Evolutionary conservation across 2,329 filamentous ascomycete species (phyloP).

Genomic region (Calycina herbarum): DNA sequence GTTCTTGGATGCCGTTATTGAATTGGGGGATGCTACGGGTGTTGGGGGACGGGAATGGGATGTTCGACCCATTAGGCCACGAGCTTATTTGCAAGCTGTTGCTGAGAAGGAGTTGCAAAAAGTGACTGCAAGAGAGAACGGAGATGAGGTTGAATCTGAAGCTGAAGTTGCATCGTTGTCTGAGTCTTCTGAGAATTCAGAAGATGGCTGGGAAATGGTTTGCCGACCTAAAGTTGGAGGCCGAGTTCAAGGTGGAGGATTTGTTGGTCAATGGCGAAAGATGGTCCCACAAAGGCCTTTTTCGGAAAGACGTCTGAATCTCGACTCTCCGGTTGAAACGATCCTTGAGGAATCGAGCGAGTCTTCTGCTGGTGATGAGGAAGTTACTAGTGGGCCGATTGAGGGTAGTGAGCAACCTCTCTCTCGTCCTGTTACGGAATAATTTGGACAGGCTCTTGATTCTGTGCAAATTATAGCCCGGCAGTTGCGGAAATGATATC

Average conservation of each 20-base stretch:
- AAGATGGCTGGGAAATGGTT: constrained; percentile 45
- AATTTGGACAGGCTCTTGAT: too few relatives aligned
- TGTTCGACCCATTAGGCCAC: constrained; percentile 49
- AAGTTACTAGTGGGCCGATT: too few relatives aligned
- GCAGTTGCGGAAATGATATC: neutral
- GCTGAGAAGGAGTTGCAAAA: constrained; percentile 9
- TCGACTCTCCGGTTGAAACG: neutral
- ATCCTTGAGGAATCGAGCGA: too few relatives aligned
- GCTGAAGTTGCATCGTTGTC: neutral
- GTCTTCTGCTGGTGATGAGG: too few relatives aligned
- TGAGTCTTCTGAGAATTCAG: constrained; percentile 5
- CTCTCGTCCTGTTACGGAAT: too few relatives aligned
- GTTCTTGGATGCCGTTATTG: constrained; percentile 58
- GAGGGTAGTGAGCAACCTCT: too few relatives aligned
- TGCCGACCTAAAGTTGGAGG: constrained; percentile 52
- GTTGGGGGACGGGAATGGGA: constrained; percentile 63
- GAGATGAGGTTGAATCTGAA: neutral
- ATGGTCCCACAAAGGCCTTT: neutral
- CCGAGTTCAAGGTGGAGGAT: constrained; percentile 49
- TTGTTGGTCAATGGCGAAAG: constrained; percentile 46
- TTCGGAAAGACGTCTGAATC: neutral
- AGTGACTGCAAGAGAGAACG: neutral
- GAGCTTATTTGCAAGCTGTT: constrained; percentile 30
- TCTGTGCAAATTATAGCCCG: neutral
- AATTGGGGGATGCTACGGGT: constrained; percentile 52